Evolutionary conservation across 2,329 filamentous ascomycete species (phyloP).

Genomic region (Xylariaceae sp.): DNA sequence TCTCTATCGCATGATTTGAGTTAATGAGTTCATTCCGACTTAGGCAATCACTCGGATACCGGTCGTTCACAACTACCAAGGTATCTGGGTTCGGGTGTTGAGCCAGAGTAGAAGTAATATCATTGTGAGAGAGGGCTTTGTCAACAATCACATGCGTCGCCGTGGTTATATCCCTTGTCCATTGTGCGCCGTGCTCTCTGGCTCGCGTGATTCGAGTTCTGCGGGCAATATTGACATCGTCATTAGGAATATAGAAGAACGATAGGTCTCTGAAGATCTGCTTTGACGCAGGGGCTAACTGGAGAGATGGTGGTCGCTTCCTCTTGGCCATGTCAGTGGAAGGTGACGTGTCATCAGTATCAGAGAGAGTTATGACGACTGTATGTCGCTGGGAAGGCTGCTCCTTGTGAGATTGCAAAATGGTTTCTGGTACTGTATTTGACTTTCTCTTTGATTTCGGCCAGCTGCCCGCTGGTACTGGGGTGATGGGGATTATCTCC

Average conservation of each 20-base stretch:
- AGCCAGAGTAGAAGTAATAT: constrained; percentile 57
- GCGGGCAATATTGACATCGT: constrained; percentile 65
- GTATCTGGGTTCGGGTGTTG: constrained; percentile 28
- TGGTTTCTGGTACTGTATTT: constrained; percentile 20
- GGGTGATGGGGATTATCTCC: constrained; percentile 23
- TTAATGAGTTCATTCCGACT: constrained; percentile 35
- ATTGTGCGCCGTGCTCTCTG: constrained; percentile 69
- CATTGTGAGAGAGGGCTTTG: constrained; percentile 57
- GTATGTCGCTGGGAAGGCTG: no score
- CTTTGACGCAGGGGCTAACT: constrained; percentile 46
- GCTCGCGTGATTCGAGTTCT: constrained; percentile 70
- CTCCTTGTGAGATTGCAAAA: constrained; percentile 9
- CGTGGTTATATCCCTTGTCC: constrained; percentile 55
- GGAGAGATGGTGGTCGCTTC: constrained; percentile 41
- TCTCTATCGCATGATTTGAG: constrained; percentile 49
- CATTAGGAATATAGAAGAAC: constrained; percentile 78
- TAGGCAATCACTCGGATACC: constrained; percentile 67
- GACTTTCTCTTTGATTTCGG: no score
- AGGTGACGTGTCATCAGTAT: constrained; percentile 19
- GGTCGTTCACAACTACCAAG: constrained; percentile 61
- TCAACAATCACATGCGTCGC: constrained; percentile 83
- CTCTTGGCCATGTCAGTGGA: constrained; percentile 38
- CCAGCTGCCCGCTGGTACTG: no score
- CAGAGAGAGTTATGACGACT: constrained; percentile 12
- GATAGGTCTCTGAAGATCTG: constrained; percentile 58